These are phyloP conservation scores for Neckera pumila DNA, from an alignment of 225 moss, liverwort and hornwort species.

Conservation along the genomic window DNA sequence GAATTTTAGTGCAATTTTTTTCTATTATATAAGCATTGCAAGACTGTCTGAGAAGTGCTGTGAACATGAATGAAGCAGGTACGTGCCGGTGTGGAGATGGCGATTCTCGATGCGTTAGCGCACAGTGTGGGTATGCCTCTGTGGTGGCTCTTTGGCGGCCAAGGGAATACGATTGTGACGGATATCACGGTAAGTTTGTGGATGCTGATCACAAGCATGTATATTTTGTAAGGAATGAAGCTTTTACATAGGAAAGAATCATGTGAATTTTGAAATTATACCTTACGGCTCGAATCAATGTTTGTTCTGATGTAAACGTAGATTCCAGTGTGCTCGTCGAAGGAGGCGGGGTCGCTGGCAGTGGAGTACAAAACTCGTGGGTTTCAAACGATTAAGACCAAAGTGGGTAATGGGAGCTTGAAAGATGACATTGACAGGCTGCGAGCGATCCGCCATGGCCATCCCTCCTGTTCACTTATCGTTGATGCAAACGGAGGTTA, in stretches of 20 bases:
- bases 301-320: neutral
- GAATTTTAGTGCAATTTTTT: neutral
- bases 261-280: neutral
- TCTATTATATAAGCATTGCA: neutral
- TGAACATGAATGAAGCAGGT: slow-evolving; percentile 38
- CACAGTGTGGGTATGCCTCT: slow-evolving; percentile 60
- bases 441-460: slow-evolving; percentile 55
- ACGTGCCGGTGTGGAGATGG: slow-evolving; percentile 89
- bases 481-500: slow-evolving; percentile 87
- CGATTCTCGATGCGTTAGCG: slow-evolving; percentile 81
- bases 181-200: slow-evolving; percentile 64
- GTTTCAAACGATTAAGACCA: slow-evolving; percentile 74
- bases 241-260: no score
- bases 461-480: slow-evolving; percentile 71
- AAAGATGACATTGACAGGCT: slow-evolving; percentile 54
- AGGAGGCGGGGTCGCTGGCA: slow-evolving; percentile 72
- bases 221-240: neutral
- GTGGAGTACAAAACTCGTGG: slow-evolving; percentile 45
- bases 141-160: slow-evolving; percentile 80
- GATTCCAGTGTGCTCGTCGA: slow-evolving; percentile 75
- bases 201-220: neutral
- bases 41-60: neutral
- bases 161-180: slow-evolving; percentile 44
- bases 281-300: neutral
- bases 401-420: slow-evolving; percentile 69